Percentiles rank a stretch among this genome's conserved stretches.
These are phyloP conservation scores for Truncatella angustata DNA, from an alignment of 2,329 filamentous ascomycete genomes.

Conservation along the genomic window DNA sequence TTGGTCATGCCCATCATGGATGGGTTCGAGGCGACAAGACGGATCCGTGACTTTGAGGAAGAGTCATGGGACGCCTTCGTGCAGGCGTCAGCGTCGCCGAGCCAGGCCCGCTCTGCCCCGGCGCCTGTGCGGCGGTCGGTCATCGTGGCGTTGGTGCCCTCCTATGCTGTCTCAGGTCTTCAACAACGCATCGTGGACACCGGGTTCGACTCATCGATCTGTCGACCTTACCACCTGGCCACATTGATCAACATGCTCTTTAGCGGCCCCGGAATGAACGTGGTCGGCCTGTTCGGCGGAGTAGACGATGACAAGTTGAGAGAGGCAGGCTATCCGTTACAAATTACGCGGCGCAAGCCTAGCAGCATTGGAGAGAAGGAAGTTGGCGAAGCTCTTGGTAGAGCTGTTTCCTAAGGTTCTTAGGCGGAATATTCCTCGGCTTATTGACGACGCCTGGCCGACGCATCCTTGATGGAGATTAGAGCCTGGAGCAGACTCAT, in stretches of 20 bases:
- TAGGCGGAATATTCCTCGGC: too few species aligned
- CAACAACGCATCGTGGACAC: slow-evolving; percentile 3
- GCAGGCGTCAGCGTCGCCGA: not conserved
- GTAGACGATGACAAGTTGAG: slow-evolving; percentile 6
- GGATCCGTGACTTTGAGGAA: slow-evolving; percentile 25
- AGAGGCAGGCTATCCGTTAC: slow-evolving; percentile 6
- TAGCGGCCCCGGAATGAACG: slow-evolving; percentile 7
- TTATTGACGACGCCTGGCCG: too few species aligned
- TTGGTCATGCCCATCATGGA: slow-evolving; percentile 32
- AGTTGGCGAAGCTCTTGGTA: slow-evolving; percentile 1
- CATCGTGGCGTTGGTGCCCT: slow-evolving; percentile 5
- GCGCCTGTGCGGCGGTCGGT: slow-evolving; percentile 6
- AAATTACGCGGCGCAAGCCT: not conserved
- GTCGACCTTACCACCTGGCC: not conserved
- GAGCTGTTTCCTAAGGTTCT: not conserved
- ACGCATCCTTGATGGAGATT: too few species aligned
- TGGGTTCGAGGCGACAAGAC: slow-evolving; percentile 26
- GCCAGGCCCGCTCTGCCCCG: not conserved
- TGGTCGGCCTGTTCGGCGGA: slow-evolving; percentile 8
- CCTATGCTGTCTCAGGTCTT: not conserved
- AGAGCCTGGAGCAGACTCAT: too few species aligned
- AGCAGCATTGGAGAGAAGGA: slow-evolving; percentile 4
- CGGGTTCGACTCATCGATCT: slow-evolving; percentile 8
- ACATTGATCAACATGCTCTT: slow-evolving; percentile 9
- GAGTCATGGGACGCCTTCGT: slow-evolving; percentile 1